A percentile compares a stretch with the other conserved stretches of the same genome.
phyloP scores from a whole-genome alignment of 176 grass and related monocot genomes.

The Eragrostis nindensis region DNA sequence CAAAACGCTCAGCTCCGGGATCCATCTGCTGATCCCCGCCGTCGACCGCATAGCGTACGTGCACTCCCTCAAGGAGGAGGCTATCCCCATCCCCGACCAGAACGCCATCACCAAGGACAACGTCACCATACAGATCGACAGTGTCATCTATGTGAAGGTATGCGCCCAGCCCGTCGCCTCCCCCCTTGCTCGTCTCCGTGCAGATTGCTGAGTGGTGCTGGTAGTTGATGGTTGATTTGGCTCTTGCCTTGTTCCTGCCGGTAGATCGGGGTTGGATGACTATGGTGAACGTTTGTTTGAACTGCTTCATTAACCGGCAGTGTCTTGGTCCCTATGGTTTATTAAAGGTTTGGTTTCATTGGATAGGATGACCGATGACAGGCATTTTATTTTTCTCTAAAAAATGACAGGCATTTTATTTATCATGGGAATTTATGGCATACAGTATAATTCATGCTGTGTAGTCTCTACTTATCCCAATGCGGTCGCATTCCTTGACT shows the following conservation, averaged over 20 bases:
- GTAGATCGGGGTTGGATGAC: neutral
- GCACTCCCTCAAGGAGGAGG: slow-evolving; percentile 98
- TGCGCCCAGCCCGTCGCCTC: too few species aligned
- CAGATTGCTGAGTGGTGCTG: neutral
- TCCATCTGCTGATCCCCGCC: slow-evolving; percentile 73
- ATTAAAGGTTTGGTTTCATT: slow-evolving; percentile 11
- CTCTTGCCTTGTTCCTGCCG: neutral
- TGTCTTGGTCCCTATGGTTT: neutral
- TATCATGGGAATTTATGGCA: neutral
- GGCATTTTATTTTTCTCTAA: too few species aligned
- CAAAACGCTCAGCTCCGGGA: slow-evolving; percentile 79
- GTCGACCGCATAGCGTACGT: slow-evolving; percentile 92
- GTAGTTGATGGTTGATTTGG: neutral
- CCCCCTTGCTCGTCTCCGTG: neutral
- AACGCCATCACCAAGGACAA: slow-evolving; percentile 97
- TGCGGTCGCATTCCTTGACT: too few species aligned
- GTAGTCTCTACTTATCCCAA: neutral
- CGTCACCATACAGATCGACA: slow-evolving; percentile 86
- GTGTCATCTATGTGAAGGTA: slow-evolving; percentile 95
- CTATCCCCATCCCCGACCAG: slow-evolving; percentile 91
- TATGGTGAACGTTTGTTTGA: neutral
- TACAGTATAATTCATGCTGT: neutral
- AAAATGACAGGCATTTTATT: too few species aligned
- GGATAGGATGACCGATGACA: neutral
- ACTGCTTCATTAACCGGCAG: slow-evolving; percentile 10